These are phyloP conservation scores for Chlamydomonas reinhardtii DNA, from an alignment of 163 green algal species.

Conservation along the genomic window DNA sequence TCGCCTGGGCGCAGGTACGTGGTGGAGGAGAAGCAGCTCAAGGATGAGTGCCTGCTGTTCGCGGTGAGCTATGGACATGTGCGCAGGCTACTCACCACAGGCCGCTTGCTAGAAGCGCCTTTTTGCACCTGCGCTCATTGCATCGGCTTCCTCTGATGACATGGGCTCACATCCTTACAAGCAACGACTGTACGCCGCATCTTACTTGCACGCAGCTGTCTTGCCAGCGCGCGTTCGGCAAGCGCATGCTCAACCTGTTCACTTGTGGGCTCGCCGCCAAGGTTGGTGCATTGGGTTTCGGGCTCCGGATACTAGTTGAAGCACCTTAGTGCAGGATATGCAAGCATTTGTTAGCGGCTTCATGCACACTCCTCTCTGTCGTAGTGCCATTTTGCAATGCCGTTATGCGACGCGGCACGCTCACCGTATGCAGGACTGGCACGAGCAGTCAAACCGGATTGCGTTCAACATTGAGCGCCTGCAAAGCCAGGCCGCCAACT, in stretches of 20 bases:
- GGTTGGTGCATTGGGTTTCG: background rate
- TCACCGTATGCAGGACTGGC: constrained; percentile 1
- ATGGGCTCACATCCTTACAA: too few relatives aligned
- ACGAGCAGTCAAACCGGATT: background rate
- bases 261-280: constrained; percentile 8
- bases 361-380: too few relatives aligned
- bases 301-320: too few relatives aligned
- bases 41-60: constrained; percentile 17
- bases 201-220: too few relatives aligned
- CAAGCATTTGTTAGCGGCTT: too few relatives aligned
- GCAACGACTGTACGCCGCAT: too few relatives aligned
- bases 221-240: background rate
- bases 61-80: background rate
- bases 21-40: constrained; percentile 43
- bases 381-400: too few relatives aligned
- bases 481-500: background rate
- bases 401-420: too few relatives aligned
- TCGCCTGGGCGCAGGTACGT: constrained; percentile 27
- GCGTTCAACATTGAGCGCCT: constrained; percentile 28
- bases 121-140: too few relatives aligned
- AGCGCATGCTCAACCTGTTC: constrained; percentile 21
- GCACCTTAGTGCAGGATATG: background rate
- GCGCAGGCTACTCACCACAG: too few relatives aligned
- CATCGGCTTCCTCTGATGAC: too few relatives aligned
- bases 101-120: too few relatives aligned